Evolutionary conservation across 441 rosid species (phyloP), one percentile per base, ranked within the genome.

Genomic region (Erysimum cheiri): DNA sequence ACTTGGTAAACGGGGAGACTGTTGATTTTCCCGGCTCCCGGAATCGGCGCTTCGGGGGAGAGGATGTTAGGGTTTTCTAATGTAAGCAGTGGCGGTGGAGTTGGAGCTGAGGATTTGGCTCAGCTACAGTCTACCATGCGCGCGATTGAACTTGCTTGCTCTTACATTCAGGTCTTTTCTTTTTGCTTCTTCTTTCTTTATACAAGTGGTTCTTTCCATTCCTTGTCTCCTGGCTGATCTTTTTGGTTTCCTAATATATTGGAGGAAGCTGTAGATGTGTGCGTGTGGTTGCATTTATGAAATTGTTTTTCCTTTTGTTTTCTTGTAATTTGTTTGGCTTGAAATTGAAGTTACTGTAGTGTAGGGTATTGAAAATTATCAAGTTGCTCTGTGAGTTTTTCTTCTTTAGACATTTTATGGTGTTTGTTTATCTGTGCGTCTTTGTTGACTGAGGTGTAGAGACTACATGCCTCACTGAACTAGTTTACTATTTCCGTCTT

Each of bases 111-210:
- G 59, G 98, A 94, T 71, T 77, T 90, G 78, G 84, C 85, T 29
- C 92, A 83, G 66, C 85, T 92, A 7, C 95, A 87, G 60, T 87
- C 98, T 67, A 89, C 96, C 55, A 89, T 95, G 99, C 91, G 78
- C 19, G 82, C 97, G 80, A 92, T 95, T 81, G 99, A 95, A 82
- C 81, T 84, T 53, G 99, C 99, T 58, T 95, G 98, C 85, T 73
- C 96, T 76, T 84, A 90, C 66, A 83, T 90, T 76, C 97, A 95
- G 95, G 99, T 90, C 59, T 56, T 59, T 13, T 5, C 36, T 75
- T 32, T 58, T 49, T 22, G 29, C 11, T 58, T 17, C 15, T 58
- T 78, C 67, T 6, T 43, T 14, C 64, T 69, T 57, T 35, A 70
- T 57, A 43, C 28, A 15, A 49, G 33, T 19, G n/a, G 32, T 26